Base-by-base conservation (phyloP, 2,329 filamentous ascomycete species). In the Colletotrichum sp. region DNA sequence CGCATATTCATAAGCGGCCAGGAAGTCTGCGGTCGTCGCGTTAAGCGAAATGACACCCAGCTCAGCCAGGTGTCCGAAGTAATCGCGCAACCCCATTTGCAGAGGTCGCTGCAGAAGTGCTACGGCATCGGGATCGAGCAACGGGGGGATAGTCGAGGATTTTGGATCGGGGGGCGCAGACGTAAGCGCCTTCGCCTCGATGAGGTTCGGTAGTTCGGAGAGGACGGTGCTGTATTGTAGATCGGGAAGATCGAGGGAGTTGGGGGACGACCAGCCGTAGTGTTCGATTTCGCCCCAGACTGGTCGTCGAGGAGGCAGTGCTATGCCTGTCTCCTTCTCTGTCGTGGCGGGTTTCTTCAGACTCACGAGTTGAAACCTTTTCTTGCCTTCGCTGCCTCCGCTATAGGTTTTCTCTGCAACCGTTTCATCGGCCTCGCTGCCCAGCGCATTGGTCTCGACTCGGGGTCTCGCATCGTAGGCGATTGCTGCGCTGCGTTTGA, bases 141-240 rank as follows among this genome's bases (percentile, higher is more conserved):
- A 81, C 18, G 85, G 86, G 10, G 86, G 84, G 5, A 84, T 84
- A 21, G 81, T 80, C 44, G 80, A 80, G 21, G 86, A 87, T 39
- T 81, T 84, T 44, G 83, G 86, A 78, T 86, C 88, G 1, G 88
- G 87, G 34, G 93, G 95, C 1, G 94, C 95, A 49, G 98, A 90
- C 0, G 95, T 96, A n/a, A 98, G 92, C 1, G 96, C 96, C 83
- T 96, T 96, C 12, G 95, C 96, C 86, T 99, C 96, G 78, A 99
- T 95, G 32, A 99, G 89, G 81, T 98, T 94, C 2, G 96, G 95
- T 28, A 99, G 89, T 84, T 99, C 96, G 49, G 91, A 89, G 21
- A 98, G 89, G 28, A 99, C 95, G 3, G 92, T 92, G 79, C 89
- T 90, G 84, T 98, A 99, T 78, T 98, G 93, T n/a, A 99, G 86